These are phyloP conservation scores for Ascochyta viciae-villosae DNA, from an alignment of 2,329 filamentous ascomycete species.

Conservation along the genomic window DNA sequence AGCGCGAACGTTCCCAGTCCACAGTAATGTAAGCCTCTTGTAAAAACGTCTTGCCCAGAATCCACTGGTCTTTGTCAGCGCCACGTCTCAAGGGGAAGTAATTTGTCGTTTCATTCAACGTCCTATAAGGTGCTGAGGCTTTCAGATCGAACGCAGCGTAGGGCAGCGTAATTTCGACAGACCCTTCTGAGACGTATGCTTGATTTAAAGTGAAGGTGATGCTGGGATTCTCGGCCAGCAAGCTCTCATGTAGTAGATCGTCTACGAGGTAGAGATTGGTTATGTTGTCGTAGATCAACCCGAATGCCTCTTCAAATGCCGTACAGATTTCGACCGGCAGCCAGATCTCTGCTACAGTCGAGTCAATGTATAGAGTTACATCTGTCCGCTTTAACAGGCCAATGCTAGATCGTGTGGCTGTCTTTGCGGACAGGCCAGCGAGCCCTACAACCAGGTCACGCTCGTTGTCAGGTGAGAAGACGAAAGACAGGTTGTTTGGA, in stretches of 20 bases:
- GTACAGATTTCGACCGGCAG: constrained; percentile 63
- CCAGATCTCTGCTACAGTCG: constrained; percentile 58
- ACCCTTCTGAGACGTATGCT: constrained; percentile 41
- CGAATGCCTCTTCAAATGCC: constrained; percentile 68
- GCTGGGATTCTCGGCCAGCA: constrained; percentile 54
- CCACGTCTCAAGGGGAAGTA: constrained; percentile 73
- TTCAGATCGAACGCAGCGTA: constrained; percentile 59
- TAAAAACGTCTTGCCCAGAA: constrained; percentile 72
- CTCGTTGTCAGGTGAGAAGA: constrained; percentile 62
- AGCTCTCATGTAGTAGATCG: constrained; percentile 60
- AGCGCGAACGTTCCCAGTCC: constrained; percentile 57
- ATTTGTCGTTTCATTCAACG: constrained; percentile 64
- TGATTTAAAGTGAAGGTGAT: constrained; percentile 55
- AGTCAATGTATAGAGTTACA: constrained; percentile 56
- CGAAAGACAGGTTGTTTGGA: constrained; percentile 67
- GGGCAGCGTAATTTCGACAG: constrained; percentile 55
- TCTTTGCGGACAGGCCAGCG: constrained; percentile 48
- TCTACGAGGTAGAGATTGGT: constrained; percentile 71
- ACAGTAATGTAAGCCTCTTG: constrained; percentile 68
- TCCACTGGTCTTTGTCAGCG: constrained; percentile 61
- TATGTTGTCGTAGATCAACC: constrained; percentile 69
- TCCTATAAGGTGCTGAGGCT: constrained; percentile 58
- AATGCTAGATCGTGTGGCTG: constrained; percentile 35
- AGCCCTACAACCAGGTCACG: constrained; percentile 67
- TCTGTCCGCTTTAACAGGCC: constrained; percentile 45